Evolutionary conservation across 768 basidiomycete species (phyloP).

Genomic region (Amanita brunnescens): DNA sequence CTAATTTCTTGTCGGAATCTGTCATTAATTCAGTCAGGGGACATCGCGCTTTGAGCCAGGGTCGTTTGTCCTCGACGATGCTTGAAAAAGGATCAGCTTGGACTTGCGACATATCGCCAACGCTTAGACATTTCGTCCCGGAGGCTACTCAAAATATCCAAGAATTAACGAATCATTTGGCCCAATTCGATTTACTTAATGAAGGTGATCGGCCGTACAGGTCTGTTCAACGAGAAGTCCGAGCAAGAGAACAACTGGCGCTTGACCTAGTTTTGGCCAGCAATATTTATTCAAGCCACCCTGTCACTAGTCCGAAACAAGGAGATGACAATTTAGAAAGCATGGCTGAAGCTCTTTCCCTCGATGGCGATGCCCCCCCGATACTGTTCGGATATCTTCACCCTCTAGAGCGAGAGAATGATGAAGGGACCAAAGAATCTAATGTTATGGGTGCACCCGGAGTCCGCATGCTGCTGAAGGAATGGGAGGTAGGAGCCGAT

Average conservation of each 20-base stretch:
- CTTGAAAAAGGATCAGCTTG: conserved; percentile 39
- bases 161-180: conserved; percentile 29
- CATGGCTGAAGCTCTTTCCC: conserved; percentile 52
- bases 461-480: conserved; percentile 54
- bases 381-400: conserved; percentile 55
- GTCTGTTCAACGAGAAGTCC: conserved; percentile 39
- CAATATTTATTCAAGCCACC: conserved; percentile 43
- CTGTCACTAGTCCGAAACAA: conserved; percentile 23
- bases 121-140: conserved; percentile 33
- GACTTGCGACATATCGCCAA: conserved; percentile 41
- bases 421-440: conserved; percentile 16
- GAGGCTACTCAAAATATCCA: conserved; percentile 26
- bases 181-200: conserved; percentile 32
- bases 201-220: conserved; percentile 27
- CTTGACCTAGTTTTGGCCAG: conserved; percentile 55
- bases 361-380: conserved; percentile 47
- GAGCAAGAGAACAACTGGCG: conserved; percentile 52
- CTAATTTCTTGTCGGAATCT: conserved; percentile 52
- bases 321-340: conserved; percentile 34
- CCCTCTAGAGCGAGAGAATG: conserved; percentile 31
- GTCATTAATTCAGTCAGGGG: conserved; percentile 42
- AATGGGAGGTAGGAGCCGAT: conserved; percentile 55
- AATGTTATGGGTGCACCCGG: conserved; percentile 32
- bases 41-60: conserved; percentile 43
- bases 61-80: conserved; percentile 31